Conservation (phyloP, 225 moss, liverwort and hornwort species). For the Pseudoscleropodium purum region DNA sequence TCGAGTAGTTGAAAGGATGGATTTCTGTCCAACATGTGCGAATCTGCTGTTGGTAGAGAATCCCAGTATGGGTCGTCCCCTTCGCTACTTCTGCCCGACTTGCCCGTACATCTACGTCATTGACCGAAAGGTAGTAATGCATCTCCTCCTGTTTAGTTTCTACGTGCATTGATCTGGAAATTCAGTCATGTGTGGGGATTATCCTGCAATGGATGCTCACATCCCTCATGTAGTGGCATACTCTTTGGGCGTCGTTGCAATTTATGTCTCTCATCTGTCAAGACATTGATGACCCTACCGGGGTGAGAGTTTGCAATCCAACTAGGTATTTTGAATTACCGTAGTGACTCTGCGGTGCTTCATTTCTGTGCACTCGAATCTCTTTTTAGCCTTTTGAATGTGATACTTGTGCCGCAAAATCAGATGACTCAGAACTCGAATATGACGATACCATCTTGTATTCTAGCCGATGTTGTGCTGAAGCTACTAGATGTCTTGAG, state of each 20-base stretch:
- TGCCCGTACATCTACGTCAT: slow-evolving; percentile 83
- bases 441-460: not conserved
- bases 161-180: not conserved
- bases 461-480: not conserved
- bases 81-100: slow-evolving; percentile 88
- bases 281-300: not conserved
- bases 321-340: not conserved
- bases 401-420: not conserved
- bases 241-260: not conserved
- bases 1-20: slow-evolving; percentile 30
- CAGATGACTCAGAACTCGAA: not conserved
- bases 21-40: slow-evolving; percentile 96
- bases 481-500: not conserved
- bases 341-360: not conserved
- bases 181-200: not conserved
- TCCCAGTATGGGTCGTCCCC: slow-evolving; percentile 51
- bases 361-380: not conserved
- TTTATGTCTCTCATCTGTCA: not conserved
- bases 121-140: slow-evolving; percentile 58
- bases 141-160: not conserved
- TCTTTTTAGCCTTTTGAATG: not conserved
- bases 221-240: not conserved
- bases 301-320: not conserved
- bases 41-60: slow-evolving; percentile 82
- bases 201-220: not conserved